Base-by-base conservation (phyloP, 2,329 filamentous ascomycete species). In the Aspergillus sojae region DNA sequence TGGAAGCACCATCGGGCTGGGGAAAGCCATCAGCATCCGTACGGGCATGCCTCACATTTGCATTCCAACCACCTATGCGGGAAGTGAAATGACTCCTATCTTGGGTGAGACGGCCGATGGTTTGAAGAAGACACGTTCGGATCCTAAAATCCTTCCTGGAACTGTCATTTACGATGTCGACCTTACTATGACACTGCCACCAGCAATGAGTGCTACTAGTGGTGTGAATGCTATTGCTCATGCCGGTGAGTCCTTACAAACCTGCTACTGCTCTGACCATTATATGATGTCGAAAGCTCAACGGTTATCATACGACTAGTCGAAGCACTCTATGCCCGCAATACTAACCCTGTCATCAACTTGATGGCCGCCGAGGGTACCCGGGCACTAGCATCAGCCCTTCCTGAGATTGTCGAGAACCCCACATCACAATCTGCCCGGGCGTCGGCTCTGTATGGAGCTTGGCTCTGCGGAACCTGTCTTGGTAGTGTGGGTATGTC, bases 221-320 rank as follows among this genome's bases (percentile, higher is more conserved):
- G 88, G 88, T 53, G 81, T 90, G 55, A 90, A 90, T 71, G 87
- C 88, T 0, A 88, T 90, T 74, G 88, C 88, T 2, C 88, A 90
- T 75, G 83, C 86, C 48, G 81, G 82, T 84, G 63, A 65, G 77
- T 30, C 23, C 52, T 34, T 11, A 19, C 12, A 19, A 39, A 28
- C 34, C 10, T 50, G 16, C 53, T 23, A 32, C 48, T 52, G 28
- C 32, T 48, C 26, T 56, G 16, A 23, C 21, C 23, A 36, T 54
- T 30, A n/a, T n/a, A 10, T 19, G 34, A 11, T 26, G 32, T 34
- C n/a, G 23, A 50, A 62, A 53, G 23, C n/a, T 23, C 32, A 58
- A 52, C 55, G 39, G 34, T 39, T 26, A 28, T 52, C 14, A 12
- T 62, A 26, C 21, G 5, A 48, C 62, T 66, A 81, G 86, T 89